These are phyloP conservation scores for Macrocybe gigantea DNA, from an alignment of 768 basidiomycete genomes.

Conservation along the genomic window DNA sequence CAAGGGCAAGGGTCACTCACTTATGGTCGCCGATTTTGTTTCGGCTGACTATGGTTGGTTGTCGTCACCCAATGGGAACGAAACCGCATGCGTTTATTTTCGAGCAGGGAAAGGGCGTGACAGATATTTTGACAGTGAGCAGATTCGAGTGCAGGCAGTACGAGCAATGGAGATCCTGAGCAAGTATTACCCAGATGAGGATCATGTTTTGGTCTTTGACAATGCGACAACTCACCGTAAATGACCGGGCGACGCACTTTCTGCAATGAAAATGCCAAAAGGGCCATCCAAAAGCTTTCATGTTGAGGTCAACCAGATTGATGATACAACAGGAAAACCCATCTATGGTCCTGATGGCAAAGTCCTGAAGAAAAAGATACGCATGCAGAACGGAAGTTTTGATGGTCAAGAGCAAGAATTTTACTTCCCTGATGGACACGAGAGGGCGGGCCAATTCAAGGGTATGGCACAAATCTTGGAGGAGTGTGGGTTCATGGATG, in stretches of 20 bases:
- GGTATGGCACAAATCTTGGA: too few species aligned
- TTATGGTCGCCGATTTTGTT: slow-evolving; percentile 31
- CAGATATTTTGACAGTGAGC: slow-evolving; percentile 17
- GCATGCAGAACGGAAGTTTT: slow-evolving; percentile 1
- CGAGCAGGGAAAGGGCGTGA: slow-evolving; percentile 16
- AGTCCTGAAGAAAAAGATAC: slow-evolving; percentile 14
- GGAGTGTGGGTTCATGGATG: too few species aligned
- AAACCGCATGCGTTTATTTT: slow-evolving; percentile 15
- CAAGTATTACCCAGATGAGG: slow-evolving; percentile 13
- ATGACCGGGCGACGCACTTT: slow-evolving; percentile 16
- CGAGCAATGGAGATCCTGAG: slow-evolving; percentile 19
- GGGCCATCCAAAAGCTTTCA: slow-evolving; percentile 4
- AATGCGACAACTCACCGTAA: slow-evolving; percentile 24
- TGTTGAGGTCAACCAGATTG: slow-evolving; percentile 2
- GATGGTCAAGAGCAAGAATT: slow-evolving; percentile 3
- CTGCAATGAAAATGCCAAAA: slow-evolving; percentile 24
- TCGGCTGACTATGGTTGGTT: slow-evolving; percentile 26
- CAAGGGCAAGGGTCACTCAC: slow-evolving; percentile 27
- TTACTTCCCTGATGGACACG: slow-evolving; percentile 2
- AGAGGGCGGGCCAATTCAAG: too few species aligned
- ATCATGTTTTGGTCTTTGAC: slow-evolving; percentile 18
- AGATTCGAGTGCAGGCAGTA: slow-evolving; percentile 17
- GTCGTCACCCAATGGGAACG: slow-evolving; percentile 14
- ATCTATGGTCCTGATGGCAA: slow-evolving; percentile 15
- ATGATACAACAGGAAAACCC: slow-evolving; percentile 11